Conservation (phyloP, 257 asterid species). For the Solanum chilense region DNA sequence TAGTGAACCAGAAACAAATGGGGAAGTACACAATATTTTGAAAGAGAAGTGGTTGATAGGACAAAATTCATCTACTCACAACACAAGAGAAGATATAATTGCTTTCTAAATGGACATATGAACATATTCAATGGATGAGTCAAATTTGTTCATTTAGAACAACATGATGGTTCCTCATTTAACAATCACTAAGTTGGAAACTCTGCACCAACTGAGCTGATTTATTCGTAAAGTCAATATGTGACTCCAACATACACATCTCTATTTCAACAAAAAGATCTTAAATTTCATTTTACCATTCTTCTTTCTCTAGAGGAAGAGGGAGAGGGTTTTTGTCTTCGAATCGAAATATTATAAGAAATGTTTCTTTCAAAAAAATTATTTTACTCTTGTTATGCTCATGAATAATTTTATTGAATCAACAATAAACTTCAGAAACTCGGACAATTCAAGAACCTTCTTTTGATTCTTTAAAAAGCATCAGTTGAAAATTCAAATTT, state of each 20-base stretch:
- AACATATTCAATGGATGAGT: conserved; percentile 31
- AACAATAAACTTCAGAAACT: neutral
- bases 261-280: conserved; percentile 35
- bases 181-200: conserved; percentile 2
- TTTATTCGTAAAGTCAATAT: conserved; percentile 3
- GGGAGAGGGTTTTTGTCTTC: conserved; percentile 25
- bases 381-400: conserved; percentile 2
- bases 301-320: conserved; percentile 20
- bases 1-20: neutral
- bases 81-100: conserved; percentile 46
- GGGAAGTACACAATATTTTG: neutral
- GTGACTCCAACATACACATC: conserved; percentile 17
- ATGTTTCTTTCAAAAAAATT: neutral
- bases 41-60: neutral
- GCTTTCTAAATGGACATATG: conserved; percentile 25
- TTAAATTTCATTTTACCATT: conserved; percentile 33
- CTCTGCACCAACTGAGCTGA: neutral
- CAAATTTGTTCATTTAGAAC: conserved; percentile 58
- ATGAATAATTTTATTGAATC: conserved; percentile 13
- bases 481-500: neutral
- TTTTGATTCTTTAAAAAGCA: neutral
- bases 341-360: conserved; percentile 47
- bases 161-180: conserved; percentile 28
- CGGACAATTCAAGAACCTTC: neutral
- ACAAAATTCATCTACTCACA: conserved; percentile 18